Evolutionary conservation across 345 rosid species (phyloP).

Genomic region (Boechera stricta): DNA sequence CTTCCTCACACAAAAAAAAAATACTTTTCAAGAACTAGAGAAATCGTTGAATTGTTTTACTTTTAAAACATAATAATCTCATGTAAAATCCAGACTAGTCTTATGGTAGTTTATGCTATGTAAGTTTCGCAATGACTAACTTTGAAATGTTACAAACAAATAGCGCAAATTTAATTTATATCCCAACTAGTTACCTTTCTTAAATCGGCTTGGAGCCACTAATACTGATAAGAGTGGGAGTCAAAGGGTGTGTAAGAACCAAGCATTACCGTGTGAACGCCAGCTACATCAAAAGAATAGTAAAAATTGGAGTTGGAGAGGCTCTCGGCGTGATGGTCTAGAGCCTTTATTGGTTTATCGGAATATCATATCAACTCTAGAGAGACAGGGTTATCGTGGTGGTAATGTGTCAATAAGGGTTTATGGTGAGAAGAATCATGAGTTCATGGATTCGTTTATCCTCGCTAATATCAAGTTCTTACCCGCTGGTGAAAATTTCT

Average conservation of each 20-base stretch:
- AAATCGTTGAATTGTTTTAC: background rate
- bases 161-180: background rate
- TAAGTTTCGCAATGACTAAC: background rate
- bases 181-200: constrained; percentile 34
- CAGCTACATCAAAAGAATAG: constrained; percentile 78
- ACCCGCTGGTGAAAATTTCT: background rate
- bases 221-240: constrained; percentile 62
- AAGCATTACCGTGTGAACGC: constrained; percentile 55
- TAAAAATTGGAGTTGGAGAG: constrained; percentile 74
- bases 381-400: background rate
- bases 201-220: constrained; percentile 66
- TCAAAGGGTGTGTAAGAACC: constrained; percentile 72
- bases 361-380: background rate
- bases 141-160: background rate
- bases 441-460: background rate
- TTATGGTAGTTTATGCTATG: background rate
- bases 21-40: background rate
- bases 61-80: background rate
- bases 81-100: background rate
- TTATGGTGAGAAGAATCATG: background rate
- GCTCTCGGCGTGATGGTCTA: constrained; percentile 53
- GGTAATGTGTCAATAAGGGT: background rate
- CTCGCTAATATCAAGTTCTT: background rate
- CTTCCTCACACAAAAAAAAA: background rate
- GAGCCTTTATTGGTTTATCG: background rate